phyloP scores from a whole-genome alignment of 2,329 filamentous ascomycete genomes.

The Sporothrix curviconia region DNA sequence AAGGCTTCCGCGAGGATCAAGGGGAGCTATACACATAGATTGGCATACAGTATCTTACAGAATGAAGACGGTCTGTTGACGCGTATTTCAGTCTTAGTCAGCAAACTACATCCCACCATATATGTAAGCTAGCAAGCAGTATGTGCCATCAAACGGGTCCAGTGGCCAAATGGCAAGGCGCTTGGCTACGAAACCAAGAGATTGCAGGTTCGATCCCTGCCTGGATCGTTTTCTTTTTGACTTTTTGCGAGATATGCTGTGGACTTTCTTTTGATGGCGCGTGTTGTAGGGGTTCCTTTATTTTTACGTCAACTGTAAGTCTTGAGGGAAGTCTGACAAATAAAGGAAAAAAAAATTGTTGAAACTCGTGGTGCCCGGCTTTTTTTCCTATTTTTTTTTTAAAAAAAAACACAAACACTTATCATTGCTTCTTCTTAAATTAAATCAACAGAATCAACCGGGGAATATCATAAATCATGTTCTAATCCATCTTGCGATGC shows the following conservation, averaged over 20 bases:
- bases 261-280: not conserved
- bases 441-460: too few relatives aligned
- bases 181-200: conserved; percentile 34
- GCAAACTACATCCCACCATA: not conserved
- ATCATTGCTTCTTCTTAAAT: too few relatives aligned
- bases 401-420: not conserved
- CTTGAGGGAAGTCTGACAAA: too few relatives aligned
- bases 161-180: conserved; percentile 31
- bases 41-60: too few relatives aligned
- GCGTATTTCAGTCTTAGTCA: too few relatives aligned
- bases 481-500: conserved; percentile 4
- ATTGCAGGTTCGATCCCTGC: conserved; percentile 34
- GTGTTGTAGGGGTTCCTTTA: too few relatives aligned
- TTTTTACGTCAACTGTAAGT: too few relatives aligned
- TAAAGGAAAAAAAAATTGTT: too few relatives aligned
- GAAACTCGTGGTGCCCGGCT: too few relatives aligned
- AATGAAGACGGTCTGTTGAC: too few relatives aligned
- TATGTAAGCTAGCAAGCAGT: not conserved
- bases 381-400: not conserved
- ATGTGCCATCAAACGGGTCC: conserved; percentile 12
- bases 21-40: too few relatives aligned
- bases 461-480: not conserved
- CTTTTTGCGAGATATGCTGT: not conserved
- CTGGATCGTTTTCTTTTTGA: conserved; percentile 19
- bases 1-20: too few relatives aligned